A percentile compares a stretch with the other conserved stretches of the same genome.
Evolutionary conservation across 768 basidiomycete species (phyloP).

Genomic region (Lepiota brunneoincarnata): DNA sequence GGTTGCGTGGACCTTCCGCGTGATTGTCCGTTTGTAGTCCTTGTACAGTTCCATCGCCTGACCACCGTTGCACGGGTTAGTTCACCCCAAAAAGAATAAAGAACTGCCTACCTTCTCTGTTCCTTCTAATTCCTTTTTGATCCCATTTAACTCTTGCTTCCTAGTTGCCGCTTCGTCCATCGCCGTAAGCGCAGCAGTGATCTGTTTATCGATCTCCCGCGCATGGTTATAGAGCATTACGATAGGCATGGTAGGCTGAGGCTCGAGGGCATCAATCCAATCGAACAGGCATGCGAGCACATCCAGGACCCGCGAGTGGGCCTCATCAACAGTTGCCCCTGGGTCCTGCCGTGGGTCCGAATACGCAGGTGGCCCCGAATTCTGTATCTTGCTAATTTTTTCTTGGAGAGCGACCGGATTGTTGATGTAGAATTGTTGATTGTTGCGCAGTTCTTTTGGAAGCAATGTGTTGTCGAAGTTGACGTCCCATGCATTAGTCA

Average conservation of each 20-base stretch:
- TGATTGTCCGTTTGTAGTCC: too few relatives aligned
- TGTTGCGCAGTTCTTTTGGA: too few relatives aligned
- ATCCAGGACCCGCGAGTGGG: constrained; percentile 8
- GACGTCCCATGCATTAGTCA: constrained; percentile 8
- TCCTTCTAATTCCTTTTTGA: constrained; percentile 3
- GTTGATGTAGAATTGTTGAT: constrained; percentile 10
- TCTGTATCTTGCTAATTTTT: not conserved
- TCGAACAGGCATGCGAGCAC: constrained; percentile 12
- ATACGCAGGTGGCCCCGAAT: too few relatives aligned
- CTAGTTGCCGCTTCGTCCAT: constrained; percentile 13
- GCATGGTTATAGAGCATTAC: constrained; percentile 8
- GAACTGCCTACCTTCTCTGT: constrained; percentile 4
- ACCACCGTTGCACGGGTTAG: too few relatives aligned
- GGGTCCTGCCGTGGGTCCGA: too few relatives aligned
- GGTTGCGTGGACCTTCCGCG: too few relatives aligned
- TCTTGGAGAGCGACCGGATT: constrained; percentile 15
- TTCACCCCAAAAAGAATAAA: too few relatives aligned
- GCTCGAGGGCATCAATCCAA: constrained; percentile 14
- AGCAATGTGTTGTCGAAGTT: too few relatives aligned
- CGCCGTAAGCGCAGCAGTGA: constrained; percentile 12
- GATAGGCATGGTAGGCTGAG: constrained; percentile 16
- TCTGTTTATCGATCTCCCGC: constrained; percentile 14
- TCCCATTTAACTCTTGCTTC: constrained; percentile 10
- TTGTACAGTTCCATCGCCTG: too few relatives aligned
- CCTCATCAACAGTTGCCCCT: not conserved